Base-by-base conservation (phyloP, 148 eudicot genomes). In the Drosera capensis region DNA sequence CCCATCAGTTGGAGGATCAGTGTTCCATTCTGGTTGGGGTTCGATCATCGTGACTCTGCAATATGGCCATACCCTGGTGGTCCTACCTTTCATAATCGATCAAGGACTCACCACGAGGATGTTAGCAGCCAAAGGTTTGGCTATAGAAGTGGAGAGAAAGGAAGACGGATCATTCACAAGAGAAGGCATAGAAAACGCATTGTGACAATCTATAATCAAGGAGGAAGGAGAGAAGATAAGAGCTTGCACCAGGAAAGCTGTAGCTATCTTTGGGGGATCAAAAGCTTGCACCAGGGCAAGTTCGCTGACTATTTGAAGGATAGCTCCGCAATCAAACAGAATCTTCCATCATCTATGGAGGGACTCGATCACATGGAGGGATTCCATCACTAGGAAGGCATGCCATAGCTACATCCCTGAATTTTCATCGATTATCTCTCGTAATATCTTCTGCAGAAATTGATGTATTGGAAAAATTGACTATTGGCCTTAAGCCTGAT, bases 21-120 rank as follows among this genome's bases (percentile, higher is more conserved):
- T 66, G 20, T 54, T 59, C 46, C 60, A 66, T 17, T 23, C 60
- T 2, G 70, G 70, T 1, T 66, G 61, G 65, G 65, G 65, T 3
- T 49, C 65, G 0, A 39, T 50, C 0, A 49, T 66, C 4, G 70
- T 59, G 46, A 30, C 44, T 2, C 14, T 66, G 18, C 60, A 45
- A 34, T 49, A 46, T 14, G 65, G 65, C 2, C 65, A 53, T 23
- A n/a, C 13, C 8, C 35, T 54, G 3, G 48, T 65, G 16, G 60
- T 59, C 15, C 38, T 65, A 44, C 70, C 71, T 0, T 23, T 59
- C 1, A 49, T 55, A 2, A 6, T 45, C 1, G 71, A 66, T 21
- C 66, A 66, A 20, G 57, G 66, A 0, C 42, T 66, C 48, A 66
- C 55, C 3, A 62, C 66, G 8, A 55, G 61, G 54, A n/a, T 66